phyloP scores from a whole-genome alignment of 176 grass and related monocot genomes.

The Thinopyrum elongatum region DNA sequence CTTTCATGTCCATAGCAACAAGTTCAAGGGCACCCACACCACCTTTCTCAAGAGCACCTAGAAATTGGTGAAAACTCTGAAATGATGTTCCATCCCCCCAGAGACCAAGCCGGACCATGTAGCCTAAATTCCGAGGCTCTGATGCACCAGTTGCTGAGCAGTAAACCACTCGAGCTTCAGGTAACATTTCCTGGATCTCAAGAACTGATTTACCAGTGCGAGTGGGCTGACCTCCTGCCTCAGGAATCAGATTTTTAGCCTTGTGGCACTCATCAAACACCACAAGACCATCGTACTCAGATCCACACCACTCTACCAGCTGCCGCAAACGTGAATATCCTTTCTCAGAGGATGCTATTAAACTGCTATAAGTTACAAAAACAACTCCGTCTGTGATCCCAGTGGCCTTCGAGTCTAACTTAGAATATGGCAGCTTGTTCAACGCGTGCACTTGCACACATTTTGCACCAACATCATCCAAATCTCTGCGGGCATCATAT shows the following conservation, averaged over 20 bases:
- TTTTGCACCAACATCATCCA: conserved; percentile 96
- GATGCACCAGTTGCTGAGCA: conserved; percentile 97
- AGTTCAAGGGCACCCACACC: conserved; percentile 98
- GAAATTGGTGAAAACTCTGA: conserved; percentile 73
- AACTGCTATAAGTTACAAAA: conserved; percentile 97
- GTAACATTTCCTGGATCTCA: conserved; percentile 82
- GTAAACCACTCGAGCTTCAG: conserved; percentile 84
- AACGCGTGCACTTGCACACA: conserved; percentile 94
- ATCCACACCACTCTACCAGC: conserved; percentile 86
- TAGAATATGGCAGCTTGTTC: conserved; percentile 94
- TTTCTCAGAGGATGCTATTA: conserved; percentile 97
- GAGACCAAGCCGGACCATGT: conserved; percentile 93
- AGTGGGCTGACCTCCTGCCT: conserved; percentile 72
- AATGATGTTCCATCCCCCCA: conserved; percentile 86
- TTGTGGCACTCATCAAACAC: conserved; percentile 99
- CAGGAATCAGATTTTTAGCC: conserved; percentile 95
- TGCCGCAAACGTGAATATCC: conserved; percentile 88
- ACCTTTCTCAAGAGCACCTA: conserved; percentile 96
- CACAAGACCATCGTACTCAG: conserved; percentile 77
- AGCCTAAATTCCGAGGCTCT: conserved; percentile 92
- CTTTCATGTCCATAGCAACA: conserved; percentile 99
- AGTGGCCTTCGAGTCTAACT: conserved; percentile 89
- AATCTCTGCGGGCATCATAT: conserved; percentile 93
- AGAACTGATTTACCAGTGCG: conserved; percentile 89
- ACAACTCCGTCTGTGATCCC: conserved; percentile 87